These are phyloP conservation scores for Sinapis alba DNA, from an alignment of 441 rosid species.

Conservation along the genomic window DNA sequence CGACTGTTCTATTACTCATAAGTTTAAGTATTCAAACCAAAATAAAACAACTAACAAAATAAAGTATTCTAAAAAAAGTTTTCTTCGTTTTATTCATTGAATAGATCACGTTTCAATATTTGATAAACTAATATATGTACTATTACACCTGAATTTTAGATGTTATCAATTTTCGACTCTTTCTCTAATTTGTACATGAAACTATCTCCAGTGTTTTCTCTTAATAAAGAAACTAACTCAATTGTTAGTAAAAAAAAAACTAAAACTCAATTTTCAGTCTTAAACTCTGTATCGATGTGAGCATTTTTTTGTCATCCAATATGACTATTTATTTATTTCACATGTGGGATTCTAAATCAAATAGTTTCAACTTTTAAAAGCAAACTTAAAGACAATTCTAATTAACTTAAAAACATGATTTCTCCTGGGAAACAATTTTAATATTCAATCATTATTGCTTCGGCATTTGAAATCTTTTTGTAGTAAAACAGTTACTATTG, in stretches of 20 bases:
- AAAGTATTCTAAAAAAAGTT: too few relatives aligned
- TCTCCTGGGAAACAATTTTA: slow-evolving; percentile 37
- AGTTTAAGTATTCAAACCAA: too few relatives aligned
- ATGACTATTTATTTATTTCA: slow-evolving; percentile 1
- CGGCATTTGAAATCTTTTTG: slow-evolving; percentile 15
- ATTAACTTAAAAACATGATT: slow-evolving; percentile 19
- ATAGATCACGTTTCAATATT: neutral
- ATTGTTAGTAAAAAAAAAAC: neutral
- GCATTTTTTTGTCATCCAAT: too few relatives aligned
- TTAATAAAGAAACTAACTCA: neutral
- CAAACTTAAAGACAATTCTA: slow-evolving; percentile 9
- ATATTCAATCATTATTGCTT: slow-evolving; percentile 31
- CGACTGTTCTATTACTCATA: too few relatives aligned
- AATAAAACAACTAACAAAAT: too few relatives aligned
- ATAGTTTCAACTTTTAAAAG: neutral
- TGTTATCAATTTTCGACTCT: neutral
- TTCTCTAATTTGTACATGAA: slow-evolving; percentile 1
- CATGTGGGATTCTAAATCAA: neutral
- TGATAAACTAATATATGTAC: neutral
- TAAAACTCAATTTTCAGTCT: slow-evolving; percentile 4
- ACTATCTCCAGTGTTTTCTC: neutral
- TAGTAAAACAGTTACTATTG: slow-evolving; percentile 5
- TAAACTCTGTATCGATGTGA: slow-evolving; percentile 36
- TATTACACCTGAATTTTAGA: neutral
- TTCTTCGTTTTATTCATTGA: neutral